A percentile compares a stretch with the other conserved stretches of the same genome.
Evolutionary conservation across 179 eudicot species (phyloP).

Genomic region (Camellia oleifera): DNA sequence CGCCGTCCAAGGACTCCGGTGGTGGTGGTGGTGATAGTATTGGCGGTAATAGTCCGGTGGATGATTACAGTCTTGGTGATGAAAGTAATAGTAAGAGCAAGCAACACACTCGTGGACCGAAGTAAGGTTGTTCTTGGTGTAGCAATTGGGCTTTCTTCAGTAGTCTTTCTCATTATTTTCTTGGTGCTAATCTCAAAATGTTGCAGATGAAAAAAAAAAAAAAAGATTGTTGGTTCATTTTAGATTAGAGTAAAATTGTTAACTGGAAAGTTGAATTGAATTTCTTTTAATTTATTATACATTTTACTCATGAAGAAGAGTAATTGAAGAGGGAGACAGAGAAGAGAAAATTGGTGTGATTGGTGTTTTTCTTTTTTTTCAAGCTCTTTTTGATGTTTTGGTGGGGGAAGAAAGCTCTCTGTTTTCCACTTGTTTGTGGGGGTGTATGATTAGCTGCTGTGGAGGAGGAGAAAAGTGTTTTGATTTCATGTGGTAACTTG

Average conservation of each 20-base stretch:
- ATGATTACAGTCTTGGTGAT: slow-evolving; percentile 34
- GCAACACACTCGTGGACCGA: slow-evolving; percentile 55
- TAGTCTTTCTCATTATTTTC: slow-evolving; percentile 76
- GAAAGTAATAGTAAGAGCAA: slow-evolving; percentile 22
- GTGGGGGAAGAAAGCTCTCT: not conserved
- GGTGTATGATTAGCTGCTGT: slow-evolving; percentile 15
- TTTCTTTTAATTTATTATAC: slow-evolving; percentile 15
- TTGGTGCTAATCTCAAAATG: slow-evolving; percentile 62
- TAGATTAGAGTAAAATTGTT: slow-evolving; percentile 18
- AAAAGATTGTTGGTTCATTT: slow-evolving; percentile 14
- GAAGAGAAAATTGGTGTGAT: not conserved
- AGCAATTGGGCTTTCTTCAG: slow-evolving; percentile 77
- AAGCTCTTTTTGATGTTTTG: not conserved
- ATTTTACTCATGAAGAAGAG: not conserved
- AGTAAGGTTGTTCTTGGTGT: slow-evolving; percentile 91
- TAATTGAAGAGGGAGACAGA: not conserved
- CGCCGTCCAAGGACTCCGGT: slow-evolving; percentile 46
- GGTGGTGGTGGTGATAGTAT: slow-evolving; percentile 13
- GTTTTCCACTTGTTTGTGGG: slow-evolving; percentile 8
- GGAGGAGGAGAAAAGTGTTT: slow-evolving; percentile 10
- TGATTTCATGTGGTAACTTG: not conserved
- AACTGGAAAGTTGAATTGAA: not conserved
- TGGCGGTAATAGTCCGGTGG: slow-evolving; percentile 15
- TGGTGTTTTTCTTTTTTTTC: not conserved
- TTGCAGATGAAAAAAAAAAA: slow-evolving; percentile 43